A percentile compares a stretch with the other conserved stretches of the same genome.
Conservation (phyloP, 176 grass and related monocot species). For the Canna indica region DNA sequence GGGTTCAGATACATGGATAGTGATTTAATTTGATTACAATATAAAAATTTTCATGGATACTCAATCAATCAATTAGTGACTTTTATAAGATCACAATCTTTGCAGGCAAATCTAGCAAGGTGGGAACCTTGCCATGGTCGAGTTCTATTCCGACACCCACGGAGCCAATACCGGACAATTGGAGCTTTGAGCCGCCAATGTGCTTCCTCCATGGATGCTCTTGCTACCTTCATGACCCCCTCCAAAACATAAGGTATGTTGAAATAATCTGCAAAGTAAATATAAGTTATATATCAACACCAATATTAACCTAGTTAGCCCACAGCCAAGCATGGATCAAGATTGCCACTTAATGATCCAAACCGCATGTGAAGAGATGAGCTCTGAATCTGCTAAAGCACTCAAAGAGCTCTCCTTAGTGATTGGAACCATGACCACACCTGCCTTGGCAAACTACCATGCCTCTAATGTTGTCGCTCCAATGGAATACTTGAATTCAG, state of each 20-base stretch:
- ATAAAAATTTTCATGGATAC: too few relatives aligned
- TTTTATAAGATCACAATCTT: background rate
- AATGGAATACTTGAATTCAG: too few relatives aligned
- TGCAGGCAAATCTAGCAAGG: constrained; percentile 72
- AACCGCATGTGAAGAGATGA: constrained; percentile 49
- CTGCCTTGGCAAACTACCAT: constrained; percentile 25
- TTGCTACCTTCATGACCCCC: constrained; percentile 48
- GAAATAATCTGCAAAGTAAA: too few relatives aligned
- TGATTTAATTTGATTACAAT: background rate
- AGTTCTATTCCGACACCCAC: constrained; percentile 66
- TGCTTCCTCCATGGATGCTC: constrained; percentile 72
- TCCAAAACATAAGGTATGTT: constrained; percentile 42
- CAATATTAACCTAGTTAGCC: too few relatives aligned
- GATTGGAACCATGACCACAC: constrained; percentile 36
- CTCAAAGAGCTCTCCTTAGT: constrained; percentile 54
- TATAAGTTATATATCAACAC: too few relatives aligned
- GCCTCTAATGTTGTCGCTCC: constrained; percentile 35
- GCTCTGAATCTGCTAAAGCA: constrained; percentile 50
- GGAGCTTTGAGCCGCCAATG: constrained; percentile 69
- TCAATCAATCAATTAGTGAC: background rate
- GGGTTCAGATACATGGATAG: too few relatives aligned
- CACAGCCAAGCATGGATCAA: constrained; percentile 16
- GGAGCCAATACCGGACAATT: constrained; percentile 66
- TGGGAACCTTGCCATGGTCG: constrained; percentile 82
- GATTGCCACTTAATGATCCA: constrained; percentile 39